These are phyloP conservation scores for Colletotrichum noveboracense DNA, from an alignment of 2,329 filamentous ascomycete species.

Conservation along the genomic window DNA sequence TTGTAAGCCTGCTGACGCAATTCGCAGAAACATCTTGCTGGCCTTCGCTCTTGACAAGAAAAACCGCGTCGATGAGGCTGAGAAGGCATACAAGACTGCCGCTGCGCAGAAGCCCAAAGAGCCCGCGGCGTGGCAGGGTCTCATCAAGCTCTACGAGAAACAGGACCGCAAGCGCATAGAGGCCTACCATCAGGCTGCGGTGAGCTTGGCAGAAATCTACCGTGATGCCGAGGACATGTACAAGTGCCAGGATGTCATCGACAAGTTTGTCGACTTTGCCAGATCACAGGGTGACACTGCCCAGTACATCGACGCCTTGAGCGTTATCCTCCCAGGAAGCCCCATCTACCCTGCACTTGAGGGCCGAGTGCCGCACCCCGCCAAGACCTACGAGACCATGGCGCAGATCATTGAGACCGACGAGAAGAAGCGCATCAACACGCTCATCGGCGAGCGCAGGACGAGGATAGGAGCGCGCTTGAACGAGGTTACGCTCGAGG, in stretches of 20 bases:
- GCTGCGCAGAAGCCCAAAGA: conserved; percentile 75
- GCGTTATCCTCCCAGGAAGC: conserved; percentile 78
- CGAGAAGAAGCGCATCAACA: conserved; percentile 89
- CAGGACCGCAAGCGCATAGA: conserved; percentile 72
- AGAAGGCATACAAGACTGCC: conserved; percentile 76
- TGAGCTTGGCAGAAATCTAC: conserved; percentile 78
- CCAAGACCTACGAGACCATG: conserved; percentile 80
- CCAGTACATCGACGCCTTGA: conserved; percentile 79
- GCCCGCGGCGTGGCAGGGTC: conserved; percentile 87
- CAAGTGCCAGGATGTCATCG: conserved; percentile 71
- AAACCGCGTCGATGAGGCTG: conserved; percentile 73
- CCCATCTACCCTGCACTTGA: conserved; percentile 83
- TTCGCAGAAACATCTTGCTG: conserved; percentile 67
- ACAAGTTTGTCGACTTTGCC: conserved; percentile 80
- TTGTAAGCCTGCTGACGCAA: conserved; percentile 9
- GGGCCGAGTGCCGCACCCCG: conserved; percentile 80
- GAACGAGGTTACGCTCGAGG: conserved; percentile 82
- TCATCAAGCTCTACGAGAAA: conserved; percentile 85
- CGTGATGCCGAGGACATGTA: conserved; percentile 68
- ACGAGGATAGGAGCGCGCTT: conserved; percentile 86
- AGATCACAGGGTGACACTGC: conserved; percentile 72
- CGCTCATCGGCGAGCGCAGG: conserved; percentile 84
- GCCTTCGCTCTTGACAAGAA: conserved; percentile 85
- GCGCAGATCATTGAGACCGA: conserved; percentile 84
- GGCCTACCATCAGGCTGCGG: conserved; percentile 75